Conservation (phyloP, 306 rosid genomes). For the Glycine latifolia region DNA sequence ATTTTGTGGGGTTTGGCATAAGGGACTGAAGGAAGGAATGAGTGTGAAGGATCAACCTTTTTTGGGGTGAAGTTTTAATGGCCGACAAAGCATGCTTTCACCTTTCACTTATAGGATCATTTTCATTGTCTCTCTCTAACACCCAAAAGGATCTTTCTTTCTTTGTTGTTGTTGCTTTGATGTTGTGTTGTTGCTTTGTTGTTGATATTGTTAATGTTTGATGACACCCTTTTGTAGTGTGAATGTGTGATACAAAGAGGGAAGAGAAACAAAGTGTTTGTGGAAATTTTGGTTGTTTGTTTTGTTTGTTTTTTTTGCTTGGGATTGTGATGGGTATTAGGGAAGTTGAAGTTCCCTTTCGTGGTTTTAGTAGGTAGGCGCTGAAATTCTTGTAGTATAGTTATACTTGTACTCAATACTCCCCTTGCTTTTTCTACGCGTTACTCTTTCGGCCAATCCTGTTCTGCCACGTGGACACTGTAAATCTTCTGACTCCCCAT, state of each 20-base stretch:
- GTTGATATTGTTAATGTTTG: constrained; percentile 26
- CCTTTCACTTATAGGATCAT: constrained; percentile 42
- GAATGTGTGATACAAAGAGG: constrained; percentile 29
- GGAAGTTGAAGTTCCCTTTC: background rate
- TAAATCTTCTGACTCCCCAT: constrained; percentile 6
- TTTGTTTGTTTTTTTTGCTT: background rate
- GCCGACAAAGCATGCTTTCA: constrained; percentile 80
- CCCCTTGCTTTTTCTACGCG: background rate
- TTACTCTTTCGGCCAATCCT: background rate
- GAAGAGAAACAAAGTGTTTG: background rate
- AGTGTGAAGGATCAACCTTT: constrained; percentile 36
- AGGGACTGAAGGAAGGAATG: constrained; percentile 27
- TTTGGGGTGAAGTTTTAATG: constrained; percentile 61
- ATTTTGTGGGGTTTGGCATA: constrained; percentile 15
- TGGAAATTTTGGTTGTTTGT: constrained; percentile 8
- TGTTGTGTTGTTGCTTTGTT: background rate
- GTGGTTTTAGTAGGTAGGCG: constrained; percentile 43
- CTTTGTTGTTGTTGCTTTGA: background rate
- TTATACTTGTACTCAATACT: background rate
- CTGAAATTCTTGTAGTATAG: constrained; percentile 47
- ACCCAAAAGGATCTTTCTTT: background rate
- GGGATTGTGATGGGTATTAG: background rate
- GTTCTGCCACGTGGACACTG: constrained; percentile 31
- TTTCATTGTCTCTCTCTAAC: constrained; percentile 26
- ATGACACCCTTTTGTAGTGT: constrained; percentile 35